Base-by-base conservation (phyloP, 106 monocot genomes). In the Acorus gramineus region DNA sequence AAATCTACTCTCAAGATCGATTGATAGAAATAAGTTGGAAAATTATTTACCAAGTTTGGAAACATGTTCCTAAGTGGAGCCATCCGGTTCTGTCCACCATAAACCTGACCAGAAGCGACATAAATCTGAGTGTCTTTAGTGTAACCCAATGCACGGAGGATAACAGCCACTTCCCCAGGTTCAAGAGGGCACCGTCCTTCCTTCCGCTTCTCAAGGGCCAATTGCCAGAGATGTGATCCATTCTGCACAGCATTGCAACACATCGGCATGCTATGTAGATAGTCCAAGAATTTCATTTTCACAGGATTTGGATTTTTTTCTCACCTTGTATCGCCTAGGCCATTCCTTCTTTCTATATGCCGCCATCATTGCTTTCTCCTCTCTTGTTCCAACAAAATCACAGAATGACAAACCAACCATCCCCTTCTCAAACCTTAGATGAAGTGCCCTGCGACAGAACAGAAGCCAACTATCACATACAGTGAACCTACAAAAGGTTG, bases 391-490 rank as follows among this genome's bases (percentile, higher is more conserved):
- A 69, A 90, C 90, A 91, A 96, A 96, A 77, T 96, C 95, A 70
- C 95, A 96, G 52, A 96, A 96, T 47, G 95, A 90, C 52, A 96
- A 84, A 44, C 95, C 95, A 57, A 96, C 95, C 95, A 96, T 96
- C 74, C 95, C 95, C 66, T 91, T 96, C 76, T 96, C 95, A 81
- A 96, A 96, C 68, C 95, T 75, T 70, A 96, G 70, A 77, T 96
- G 95, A 61, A 96, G 95, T 47, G 95, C 95, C 90, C 95, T 96
- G 59, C 11, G 3, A 7, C 44, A 46, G 61, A 54, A 69, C 64
- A 53, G 14, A 69, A 11, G 28, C 28, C 28, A 28, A 28, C 28
- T 28, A 28, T 28, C 28, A 28, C 28, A 28, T 28, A 28, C 28
- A 28, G 28, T 28, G 28, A 28, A 28, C 28, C 28, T 28, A 28